phyloP scores from a whole-genome alignment of 345 rosid genomes.

The Lagerstroemia speciosa region DNA sequence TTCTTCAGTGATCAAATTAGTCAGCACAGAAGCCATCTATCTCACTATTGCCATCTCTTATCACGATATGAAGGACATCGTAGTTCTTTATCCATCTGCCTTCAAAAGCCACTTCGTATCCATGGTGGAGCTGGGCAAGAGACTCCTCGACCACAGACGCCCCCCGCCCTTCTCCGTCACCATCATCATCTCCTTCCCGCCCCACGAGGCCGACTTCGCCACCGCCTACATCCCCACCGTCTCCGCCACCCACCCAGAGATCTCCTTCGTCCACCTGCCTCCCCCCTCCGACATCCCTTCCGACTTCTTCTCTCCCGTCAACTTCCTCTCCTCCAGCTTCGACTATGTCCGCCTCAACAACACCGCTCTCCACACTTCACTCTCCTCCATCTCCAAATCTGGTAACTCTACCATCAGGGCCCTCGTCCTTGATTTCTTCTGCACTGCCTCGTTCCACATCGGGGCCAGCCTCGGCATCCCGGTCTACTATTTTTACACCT shows the following conservation, averaged over 20 bases:
- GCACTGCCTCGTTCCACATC: slow-evolving; percentile 24
- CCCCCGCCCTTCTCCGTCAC: neutral
- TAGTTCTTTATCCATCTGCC: neutral
- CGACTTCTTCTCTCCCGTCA: slow-evolving; percentile 12
- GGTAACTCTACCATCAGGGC: slow-evolving; percentile 18
- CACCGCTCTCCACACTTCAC: neutral
- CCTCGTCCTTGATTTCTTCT: slow-evolving; percentile 41
- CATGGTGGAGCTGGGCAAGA: slow-evolving; percentile 39
- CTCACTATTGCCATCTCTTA: too few species aligned
- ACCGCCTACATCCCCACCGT: slow-evolving; percentile 22
- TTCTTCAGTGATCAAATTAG: too few species aligned
- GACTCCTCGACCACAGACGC: slow-evolving; percentile 18
- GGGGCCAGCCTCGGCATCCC: slow-evolving; percentile 28
- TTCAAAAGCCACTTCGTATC: slow-evolving; percentile 1
- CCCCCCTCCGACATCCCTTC: slow-evolving; percentile 14
- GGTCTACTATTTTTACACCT: slow-evolving; percentile 31
- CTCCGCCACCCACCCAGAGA: slow-evolving; percentile 24
- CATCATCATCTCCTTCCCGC: neutral
- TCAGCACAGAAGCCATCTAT: too few species aligned
- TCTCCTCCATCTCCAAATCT: slow-evolving; percentile 24
- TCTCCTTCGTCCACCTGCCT: slow-evolving; percentile 27
- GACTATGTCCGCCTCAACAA: slow-evolving; percentile 21
- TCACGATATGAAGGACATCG: neutral
- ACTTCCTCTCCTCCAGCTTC: slow-evolving; percentile 17
- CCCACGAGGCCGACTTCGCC: neutral